A percentile compares a stretch with the other conserved stretches of the same genome.
phyloP scores from a whole-genome alignment of 345 rosid species.

The Citropsis articulata region DNA sequence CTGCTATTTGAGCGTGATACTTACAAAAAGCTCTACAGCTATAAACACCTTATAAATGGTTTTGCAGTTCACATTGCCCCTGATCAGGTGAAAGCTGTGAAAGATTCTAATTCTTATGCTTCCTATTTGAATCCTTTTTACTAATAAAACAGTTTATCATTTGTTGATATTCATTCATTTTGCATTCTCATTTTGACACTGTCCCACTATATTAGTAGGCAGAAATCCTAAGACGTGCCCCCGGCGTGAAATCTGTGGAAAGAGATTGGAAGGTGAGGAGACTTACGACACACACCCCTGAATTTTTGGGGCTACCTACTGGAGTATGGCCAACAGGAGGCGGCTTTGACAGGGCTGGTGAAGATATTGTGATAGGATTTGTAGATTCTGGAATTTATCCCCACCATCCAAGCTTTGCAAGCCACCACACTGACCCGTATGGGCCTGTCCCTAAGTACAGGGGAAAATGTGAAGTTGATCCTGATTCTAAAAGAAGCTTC shows the following conservation, averaged over 20 bases:
- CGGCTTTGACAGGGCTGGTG: slow-evolving; percentile 94
- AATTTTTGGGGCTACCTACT: slow-evolving; percentile 94
- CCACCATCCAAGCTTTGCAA: slow-evolving; percentile 86
- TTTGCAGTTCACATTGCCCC: slow-evolving; percentile 85
- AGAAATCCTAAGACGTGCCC: slow-evolving; percentile 67
- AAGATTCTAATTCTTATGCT: background rate
- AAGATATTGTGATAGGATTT: slow-evolving; percentile 90
- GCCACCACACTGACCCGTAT: slow-evolving; percentile 65
- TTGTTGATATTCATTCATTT: slow-evolving; percentile 11
- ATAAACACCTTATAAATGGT: slow-evolving; percentile 91
- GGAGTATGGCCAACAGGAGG: slow-evolving; percentile 99
- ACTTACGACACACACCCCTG: slow-evolving; percentile 96
- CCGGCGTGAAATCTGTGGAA: slow-evolving; percentile 81
- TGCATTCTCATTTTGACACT: slow-evolving; percentile 31
- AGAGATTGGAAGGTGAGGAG: slow-evolving; percentile 97
- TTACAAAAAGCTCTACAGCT: slow-evolving; percentile 91
- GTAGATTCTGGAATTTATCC: slow-evolving; percentile 95
- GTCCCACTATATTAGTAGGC: slow-evolving; percentile 76
- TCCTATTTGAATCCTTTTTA: background rate
- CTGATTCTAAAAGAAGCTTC: slow-evolving; percentile 58
- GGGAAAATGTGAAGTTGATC: slow-evolving; percentile 93
- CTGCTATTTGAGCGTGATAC: slow-evolving; percentile 70
- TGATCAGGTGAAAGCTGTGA: slow-evolving; percentile 69
- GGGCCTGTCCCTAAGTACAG: slow-evolving; percentile 80
- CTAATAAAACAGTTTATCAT: background rate